Percentiles rank a stretch among this genome's conserved stretches.
phyloP scores from a whole-genome alignment of 345 rosid species.

The Laguncularia racemosa region DNA sequence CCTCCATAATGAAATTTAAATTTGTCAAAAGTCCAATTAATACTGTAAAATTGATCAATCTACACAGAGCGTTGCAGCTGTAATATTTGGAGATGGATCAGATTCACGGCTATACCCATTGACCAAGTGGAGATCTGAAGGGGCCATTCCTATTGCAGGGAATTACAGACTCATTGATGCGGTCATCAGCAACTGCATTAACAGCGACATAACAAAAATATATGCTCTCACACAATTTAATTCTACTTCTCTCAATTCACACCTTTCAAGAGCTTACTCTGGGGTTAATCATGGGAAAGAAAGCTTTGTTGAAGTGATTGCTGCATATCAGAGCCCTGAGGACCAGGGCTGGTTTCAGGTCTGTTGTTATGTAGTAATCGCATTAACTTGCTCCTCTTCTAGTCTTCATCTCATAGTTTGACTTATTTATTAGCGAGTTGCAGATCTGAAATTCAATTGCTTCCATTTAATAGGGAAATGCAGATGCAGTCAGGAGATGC shows the following conservation, averaged over 20 bases:
- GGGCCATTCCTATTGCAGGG: conserved; percentile 71
- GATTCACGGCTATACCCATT: conserved; percentile 62
- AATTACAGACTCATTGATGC: conserved; percentile 73
- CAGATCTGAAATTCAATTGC: background rate
- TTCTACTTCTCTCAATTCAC: conserved; percentile 82
- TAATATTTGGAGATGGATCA: conserved; percentile 72
- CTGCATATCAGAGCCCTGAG: conserved; percentile 76
- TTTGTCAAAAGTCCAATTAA: too few relatives aligned
- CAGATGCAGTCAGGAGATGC: conserved; percentile 86
- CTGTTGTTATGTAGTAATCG: background rate
- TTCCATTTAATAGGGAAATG: conserved; percentile 45
- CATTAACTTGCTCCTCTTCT: background rate
- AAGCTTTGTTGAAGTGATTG: conserved; percentile 67
- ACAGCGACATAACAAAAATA: conserved; percentile 70
- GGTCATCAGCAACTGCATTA: conserved; percentile 82
- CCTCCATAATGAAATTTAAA: too few relatives aligned
- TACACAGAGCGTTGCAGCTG: conserved; percentile 65
- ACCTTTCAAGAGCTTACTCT: conserved; percentile 63
- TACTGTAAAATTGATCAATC: background rate
- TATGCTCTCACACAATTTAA: conserved; percentile 84
- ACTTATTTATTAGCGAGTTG: background rate
- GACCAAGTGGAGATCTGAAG: conserved; percentile 74
- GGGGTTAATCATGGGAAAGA: conserved; percentile 52
- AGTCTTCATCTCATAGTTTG: background rate
- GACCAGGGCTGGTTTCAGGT: conserved; percentile 83